phyloP scores from a whole-genome alignment of 176 grass and related monocot genomes.

The Hordeum vulgare region DNA sequence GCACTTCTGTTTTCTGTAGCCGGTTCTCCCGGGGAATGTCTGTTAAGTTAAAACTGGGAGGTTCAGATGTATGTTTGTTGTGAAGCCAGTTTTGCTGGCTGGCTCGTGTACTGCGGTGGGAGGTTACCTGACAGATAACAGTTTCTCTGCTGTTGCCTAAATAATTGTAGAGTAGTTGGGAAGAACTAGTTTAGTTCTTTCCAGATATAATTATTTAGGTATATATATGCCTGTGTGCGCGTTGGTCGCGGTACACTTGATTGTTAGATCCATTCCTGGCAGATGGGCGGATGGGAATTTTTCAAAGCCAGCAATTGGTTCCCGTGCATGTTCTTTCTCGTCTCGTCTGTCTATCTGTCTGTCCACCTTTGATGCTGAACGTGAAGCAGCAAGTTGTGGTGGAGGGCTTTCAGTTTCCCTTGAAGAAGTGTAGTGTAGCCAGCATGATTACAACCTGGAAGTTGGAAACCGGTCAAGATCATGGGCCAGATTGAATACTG shows the following conservation, averaged over 20 bases:
- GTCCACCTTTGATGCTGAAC: neutral
- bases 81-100: constrained; percentile 30
- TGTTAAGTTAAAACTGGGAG: neutral
- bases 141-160: constrained; percentile 15
- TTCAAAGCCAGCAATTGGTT: neutral
- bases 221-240: neutral
- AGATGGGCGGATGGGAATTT: neutral
- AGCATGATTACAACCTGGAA: neutral
- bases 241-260: neutral
- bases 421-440: neutral
- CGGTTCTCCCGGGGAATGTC: neutral
- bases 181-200: no score
- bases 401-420: neutral
- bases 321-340: neutral
- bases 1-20: neutral
- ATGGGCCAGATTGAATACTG: neutral
- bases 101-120: constrained; percentile 9
- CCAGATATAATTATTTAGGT: no score
- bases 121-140: constrained; percentile 18
- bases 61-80: neutral
- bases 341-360: neutral
- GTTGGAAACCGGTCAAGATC: neutral
- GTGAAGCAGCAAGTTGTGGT: neutral
- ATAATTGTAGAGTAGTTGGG: no score
- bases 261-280: constrained; percentile 1